Percentiles rank a stretch among this genome's conserved stretches.
Conservation (phyloP, 768 basidiomycete genomes). For the Multifurca ochricompacta region DNA sequence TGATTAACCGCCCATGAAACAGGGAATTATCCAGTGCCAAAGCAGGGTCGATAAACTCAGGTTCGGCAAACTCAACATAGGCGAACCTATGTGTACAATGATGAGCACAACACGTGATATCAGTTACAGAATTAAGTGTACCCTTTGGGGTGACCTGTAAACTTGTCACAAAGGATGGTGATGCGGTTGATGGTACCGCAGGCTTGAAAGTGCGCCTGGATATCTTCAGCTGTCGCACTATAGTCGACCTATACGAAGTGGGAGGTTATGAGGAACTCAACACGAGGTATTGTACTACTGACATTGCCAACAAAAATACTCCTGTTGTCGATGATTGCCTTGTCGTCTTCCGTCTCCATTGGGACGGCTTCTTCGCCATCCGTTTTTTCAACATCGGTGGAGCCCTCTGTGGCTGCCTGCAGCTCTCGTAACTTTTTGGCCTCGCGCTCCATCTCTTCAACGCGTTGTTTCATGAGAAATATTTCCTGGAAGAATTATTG, state of each 20-base stretch:
- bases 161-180: constrained; percentile 99
- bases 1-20: constrained; percentile 88
- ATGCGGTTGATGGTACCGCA: constrained; percentile 98
- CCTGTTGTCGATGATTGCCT: constrained; percentile 67
- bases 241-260: constrained; percentile 77
- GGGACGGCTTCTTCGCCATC: constrained; percentile 40
- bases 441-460: constrained; percentile 90
- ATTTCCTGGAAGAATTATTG: constrained; percentile 53
- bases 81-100: constrained; percentile 58
- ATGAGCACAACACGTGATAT: constrained; percentile 13
- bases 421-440: constrained; percentile 82
- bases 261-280: background rate
- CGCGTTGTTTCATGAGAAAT: constrained; percentile 82
- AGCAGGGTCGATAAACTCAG: constrained; percentile 85
- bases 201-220: constrained; percentile 93
- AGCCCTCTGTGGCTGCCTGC: constrained; percentile 67
- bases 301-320: constrained; percentile 98
- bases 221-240: constrained; percentile 93
- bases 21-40: constrained; percentile 92
- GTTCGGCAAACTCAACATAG: constrained; percentile 96
- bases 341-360: constrained; percentile 83
- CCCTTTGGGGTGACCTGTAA: constrained; percentile 99
- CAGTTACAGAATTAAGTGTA: constrained; percentile 27
- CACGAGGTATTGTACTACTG: constrained; percentile 27
- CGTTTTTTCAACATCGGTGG: constrained; percentile 37